Conservation (phyloP, 495 filamentous ascomycete genomes). For the Echria macrotheca region DNA sequence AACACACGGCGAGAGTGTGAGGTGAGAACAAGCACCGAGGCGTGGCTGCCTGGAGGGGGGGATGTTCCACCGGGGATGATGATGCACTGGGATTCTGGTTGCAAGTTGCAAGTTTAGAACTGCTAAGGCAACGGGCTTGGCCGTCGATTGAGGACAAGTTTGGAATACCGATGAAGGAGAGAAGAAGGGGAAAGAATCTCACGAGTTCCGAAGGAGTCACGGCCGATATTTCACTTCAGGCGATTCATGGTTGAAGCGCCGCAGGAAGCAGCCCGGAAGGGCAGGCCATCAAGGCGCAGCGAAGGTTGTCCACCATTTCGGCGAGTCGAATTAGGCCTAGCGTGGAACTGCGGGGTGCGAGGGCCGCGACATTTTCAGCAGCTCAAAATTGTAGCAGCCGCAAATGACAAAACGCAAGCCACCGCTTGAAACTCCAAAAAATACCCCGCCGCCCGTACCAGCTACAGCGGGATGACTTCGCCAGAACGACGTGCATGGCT, state of each 20-base stretch:
- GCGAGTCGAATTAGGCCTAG: conserved; percentile 30
- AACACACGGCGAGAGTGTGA: not conserved
- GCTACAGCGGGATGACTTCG: conserved; percentile 11
- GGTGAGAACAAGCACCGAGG: not conserved
- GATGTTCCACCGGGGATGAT: too few species aligned
- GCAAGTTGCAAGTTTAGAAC: not conserved
- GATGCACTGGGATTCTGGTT: too few species aligned
- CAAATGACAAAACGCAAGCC: too few species aligned
- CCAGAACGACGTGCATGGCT: conserved; percentile 20
- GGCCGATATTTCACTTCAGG: conserved; percentile 46
- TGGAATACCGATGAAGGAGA: conserved; percentile 16
- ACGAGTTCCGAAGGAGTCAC: conserved; percentile 41
- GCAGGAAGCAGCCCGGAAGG: not conserved
- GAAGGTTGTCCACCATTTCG: conserved; percentile 22
- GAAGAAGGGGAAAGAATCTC: conserved; percentile 25
- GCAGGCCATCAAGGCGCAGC: conserved; percentile 26
- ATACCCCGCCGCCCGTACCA: conserved; percentile 10
- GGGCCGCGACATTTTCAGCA: conserved; percentile 3
- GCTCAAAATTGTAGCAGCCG: conserved; percentile 12
- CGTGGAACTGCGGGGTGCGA: conserved; percentile 2
- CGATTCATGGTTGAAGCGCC: not conserved
- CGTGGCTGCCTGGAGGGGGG: too few species aligned
- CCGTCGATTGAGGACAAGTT: too few species aligned
- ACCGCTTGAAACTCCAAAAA: too few species aligned
- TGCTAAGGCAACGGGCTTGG: too few species aligned